Evolutionary conservation across 164 flowering plant species (phyloP).

Genomic region (Dillenia suffruticosa): DNA sequence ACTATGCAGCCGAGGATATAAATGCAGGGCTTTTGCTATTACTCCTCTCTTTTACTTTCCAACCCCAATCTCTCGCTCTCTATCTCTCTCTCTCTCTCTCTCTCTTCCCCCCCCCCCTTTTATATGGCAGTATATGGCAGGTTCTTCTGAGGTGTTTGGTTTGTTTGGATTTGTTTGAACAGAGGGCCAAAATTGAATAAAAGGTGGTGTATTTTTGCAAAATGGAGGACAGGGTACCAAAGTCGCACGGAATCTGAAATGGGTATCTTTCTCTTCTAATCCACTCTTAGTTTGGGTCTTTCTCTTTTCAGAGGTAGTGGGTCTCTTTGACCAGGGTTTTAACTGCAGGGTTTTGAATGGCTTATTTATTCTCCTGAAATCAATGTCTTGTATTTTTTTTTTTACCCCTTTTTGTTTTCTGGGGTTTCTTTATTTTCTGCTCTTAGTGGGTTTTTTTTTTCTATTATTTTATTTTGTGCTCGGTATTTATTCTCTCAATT

Average conservation of each 20-base stretch:
- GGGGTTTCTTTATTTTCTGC: too few species aligned
- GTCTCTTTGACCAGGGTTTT: conserved; percentile 52
- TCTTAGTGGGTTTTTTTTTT: too few species aligned
- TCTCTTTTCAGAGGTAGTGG: conserved; percentile 24
- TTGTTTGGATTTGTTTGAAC: conserved; percentile 19
- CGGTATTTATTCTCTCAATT: too few species aligned
- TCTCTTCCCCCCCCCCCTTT: conserved; percentile 8
- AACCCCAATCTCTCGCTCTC: conserved; percentile 7
- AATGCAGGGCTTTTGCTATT: conserved; percentile 53
- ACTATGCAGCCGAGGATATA: conserved; percentile 88
- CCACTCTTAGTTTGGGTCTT: conserved; percentile 36
- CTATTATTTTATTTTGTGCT: conserved; percentile 7
- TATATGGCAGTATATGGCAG: conserved; percentile 17
- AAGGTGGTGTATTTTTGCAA: conserved; percentile 18
- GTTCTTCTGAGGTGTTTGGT: conserved; percentile 18
- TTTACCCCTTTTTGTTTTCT: conserved; percentile 27
- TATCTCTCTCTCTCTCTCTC: conserved; percentile 13
- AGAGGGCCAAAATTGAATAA: conserved; percentile 27
- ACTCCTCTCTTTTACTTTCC: conserved; percentile 18
- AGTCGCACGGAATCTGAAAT: conserved; percentile 59
- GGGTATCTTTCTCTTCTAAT: conserved; percentile 49
- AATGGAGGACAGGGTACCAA: conserved; percentile 40
- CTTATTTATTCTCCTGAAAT: conserved; percentile 40
- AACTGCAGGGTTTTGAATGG: conserved; percentile 21
- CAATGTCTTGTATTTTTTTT: conserved; percentile 23